Evolutionary conservation across 2,329 filamentous ascomycete species (phyloP).

Genomic region (Fusarium neocosmosporiellum): DNA sequence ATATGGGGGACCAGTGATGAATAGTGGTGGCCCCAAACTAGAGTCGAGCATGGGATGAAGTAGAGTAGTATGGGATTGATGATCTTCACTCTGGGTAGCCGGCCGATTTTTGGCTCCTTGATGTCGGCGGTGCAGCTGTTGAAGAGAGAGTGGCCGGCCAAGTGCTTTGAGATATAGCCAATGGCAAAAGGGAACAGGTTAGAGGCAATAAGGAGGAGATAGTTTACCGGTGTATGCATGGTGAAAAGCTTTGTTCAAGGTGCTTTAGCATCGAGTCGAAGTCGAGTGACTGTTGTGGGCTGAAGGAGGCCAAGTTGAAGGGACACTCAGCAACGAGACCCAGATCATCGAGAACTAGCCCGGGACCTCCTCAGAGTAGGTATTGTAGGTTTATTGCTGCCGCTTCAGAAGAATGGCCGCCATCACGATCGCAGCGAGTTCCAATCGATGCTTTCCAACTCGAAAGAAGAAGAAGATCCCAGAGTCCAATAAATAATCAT

Average conservation of each 20-base stretch:
- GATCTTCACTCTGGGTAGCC: not conserved
- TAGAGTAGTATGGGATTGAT: not conserved
- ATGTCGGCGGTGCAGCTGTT: not conserved
- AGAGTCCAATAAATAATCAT: not conserved
- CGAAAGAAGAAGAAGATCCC: not conserved
- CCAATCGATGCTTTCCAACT: not conserved
- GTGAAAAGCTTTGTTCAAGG: not conserved
- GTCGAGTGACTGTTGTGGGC: not conserved
- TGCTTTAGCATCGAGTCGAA: not conserved
- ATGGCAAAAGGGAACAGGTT: not conserved
- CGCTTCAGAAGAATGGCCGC: not conserved
- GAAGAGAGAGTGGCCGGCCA: not conserved
- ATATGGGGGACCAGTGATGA: not conserved
- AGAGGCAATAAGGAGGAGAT: not conserved
- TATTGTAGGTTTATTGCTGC: not conserved
- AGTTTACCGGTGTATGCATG: too few species aligned
- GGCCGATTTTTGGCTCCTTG: not conserved
- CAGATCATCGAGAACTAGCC: not conserved
- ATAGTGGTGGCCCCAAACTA: not conserved
- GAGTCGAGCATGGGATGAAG: not conserved
- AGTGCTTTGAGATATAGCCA: not conserved
- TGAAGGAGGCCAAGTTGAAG: not conserved
- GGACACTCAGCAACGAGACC: not conserved
- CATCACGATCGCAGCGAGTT: not conserved
- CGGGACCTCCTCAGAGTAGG: too few species aligned